Evolutionary conservation across 352 stramenopile genomes (phyloP).

Genomic region (Globisporangium polare): DNA sequence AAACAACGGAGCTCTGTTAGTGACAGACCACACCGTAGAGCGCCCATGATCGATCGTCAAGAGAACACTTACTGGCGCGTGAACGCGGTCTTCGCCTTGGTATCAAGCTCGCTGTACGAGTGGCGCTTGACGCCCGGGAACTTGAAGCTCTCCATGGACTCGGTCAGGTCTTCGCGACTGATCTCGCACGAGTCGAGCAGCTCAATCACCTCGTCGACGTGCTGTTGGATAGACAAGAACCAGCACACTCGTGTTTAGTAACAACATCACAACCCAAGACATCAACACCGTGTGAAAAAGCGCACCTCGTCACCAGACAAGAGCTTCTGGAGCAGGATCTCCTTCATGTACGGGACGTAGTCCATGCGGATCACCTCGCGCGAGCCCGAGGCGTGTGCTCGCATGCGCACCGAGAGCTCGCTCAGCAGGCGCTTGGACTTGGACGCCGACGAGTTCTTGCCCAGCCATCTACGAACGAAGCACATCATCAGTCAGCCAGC

Average conservation of each 20-base stretch:
- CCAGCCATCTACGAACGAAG: slow-evolving; percentile 87
- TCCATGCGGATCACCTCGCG: slow-evolving; percentile 86
- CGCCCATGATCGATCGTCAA: too few relatives aligned
- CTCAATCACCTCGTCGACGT: slow-evolving; percentile 89
- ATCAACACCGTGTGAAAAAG: background rate
- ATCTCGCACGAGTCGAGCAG: slow-evolving; percentile 97
- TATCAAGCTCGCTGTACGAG: slow-evolving; percentile 74
- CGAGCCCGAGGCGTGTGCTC: slow-evolving; percentile 77
- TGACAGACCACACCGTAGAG: background rate
- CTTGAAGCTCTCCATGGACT: slow-evolving; percentile 94
- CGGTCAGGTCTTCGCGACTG: slow-evolving; percentile 95
- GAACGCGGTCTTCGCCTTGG: slow-evolving; percentile 92
- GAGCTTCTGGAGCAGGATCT: slow-evolving; percentile 81
- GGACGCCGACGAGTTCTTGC: slow-evolving; percentile 95
- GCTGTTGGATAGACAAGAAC: slow-evolving; percentile 22
- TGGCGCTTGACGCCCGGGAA: slow-evolving; percentile 73
- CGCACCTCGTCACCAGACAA: slow-evolving; percentile 68
- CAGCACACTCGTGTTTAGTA: background rate
- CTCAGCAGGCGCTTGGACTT: slow-evolving; percentile 95
- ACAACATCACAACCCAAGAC: background rate
- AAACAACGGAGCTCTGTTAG: slow-evolving; percentile 3
- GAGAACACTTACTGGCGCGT: slow-evolving; percentile 84
- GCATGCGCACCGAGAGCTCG: slow-evolving; percentile 96
- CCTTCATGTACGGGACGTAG: slow-evolving; percentile 88
- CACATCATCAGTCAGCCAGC: slow-evolving; percentile 12